Evolutionary conservation across 345 rosid genomes (phyloP).

Genomic region (Angophora floribunda): DNA sequence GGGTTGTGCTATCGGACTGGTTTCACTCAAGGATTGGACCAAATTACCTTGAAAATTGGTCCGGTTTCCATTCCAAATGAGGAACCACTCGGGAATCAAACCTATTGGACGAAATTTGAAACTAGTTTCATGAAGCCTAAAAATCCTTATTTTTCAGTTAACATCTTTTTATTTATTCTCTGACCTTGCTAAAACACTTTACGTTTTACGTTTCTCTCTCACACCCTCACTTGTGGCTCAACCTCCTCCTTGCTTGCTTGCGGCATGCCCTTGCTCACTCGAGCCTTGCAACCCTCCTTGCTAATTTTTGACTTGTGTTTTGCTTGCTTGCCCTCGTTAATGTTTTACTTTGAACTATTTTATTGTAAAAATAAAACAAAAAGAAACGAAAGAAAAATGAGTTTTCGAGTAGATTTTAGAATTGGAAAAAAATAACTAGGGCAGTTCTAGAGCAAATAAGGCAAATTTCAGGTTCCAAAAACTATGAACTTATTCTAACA

Average conservation of each 20-base stretch:
- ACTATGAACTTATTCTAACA: accelerated
- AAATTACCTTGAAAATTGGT: accelerated
- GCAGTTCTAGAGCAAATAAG: not conserved
- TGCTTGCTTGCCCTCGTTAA: too few species aligned
- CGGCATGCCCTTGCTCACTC: not conserved
- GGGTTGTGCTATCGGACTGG: accelerated
- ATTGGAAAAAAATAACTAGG: too few species aligned
- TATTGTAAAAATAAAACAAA: too few species aligned
- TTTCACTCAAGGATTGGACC: accelerated
- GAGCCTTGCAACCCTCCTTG: not conserved
- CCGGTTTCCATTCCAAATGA: accelerated
- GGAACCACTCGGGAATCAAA: accelerated
- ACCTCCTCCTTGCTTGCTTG: not conserved
- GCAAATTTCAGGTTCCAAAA: too few species aligned
- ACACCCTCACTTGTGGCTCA: too few species aligned
- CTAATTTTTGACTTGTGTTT: too few species aligned
- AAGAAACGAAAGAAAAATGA: too few species aligned
- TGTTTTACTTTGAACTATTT: too few species aligned
- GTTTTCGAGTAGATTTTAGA: too few species aligned
- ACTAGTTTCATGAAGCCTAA: too few species aligned
- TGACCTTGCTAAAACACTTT: not conserved
- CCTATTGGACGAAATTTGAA: accelerated
- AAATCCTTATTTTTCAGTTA: too few species aligned
- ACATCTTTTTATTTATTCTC: not conserved
- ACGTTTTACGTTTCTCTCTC: too few species aligned